Base-by-base conservation (phyloP, 83 land plant genomes). In the Thuja plicata region DNA sequence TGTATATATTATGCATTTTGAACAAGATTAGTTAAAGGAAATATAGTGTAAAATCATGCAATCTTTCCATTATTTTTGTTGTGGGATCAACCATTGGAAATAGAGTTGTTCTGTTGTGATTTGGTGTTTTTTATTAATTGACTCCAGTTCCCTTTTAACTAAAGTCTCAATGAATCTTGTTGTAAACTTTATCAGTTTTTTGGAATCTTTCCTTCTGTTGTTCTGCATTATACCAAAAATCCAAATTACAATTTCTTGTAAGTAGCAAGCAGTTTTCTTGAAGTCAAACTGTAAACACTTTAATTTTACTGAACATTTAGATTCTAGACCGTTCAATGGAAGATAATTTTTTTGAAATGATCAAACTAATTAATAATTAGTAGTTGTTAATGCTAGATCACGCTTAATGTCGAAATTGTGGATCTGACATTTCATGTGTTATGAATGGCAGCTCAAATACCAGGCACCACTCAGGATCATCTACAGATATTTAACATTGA, bases 401-500 rank as follows among this genome's bases (percentile, higher is more conserved):
- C 24, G 35, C 19, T n/a, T 50, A 66, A 66, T 66, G 10, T 66
- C 1, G n/a, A 27, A 66, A 27, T 66, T 30, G n/a, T 55, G 38
- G 19, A 87, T 62, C 48, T 89, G 17, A 57, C 60, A 85, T 38
- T 45, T 17, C 34, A 27, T 52, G 24, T 76, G 62, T 74, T 74
- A 54, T 46, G 24, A 85, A 74, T 86, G 91, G 90, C 88, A 98
- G 99, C 99, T 90, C 98, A 93, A 96, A 91, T 97, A 77, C 96
- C 99, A 17, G 97, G 97, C 85, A 94, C 95, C 10, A 94, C 98
- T 45, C 99, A 97, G 79, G 99, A 98, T 88, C 98, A 97, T 88
- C 90, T 98, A 52, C 99, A 98, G 89, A 96, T 98, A 90, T 98
- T 98, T 81, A 97, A 98, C 89, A 96, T 98, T 89, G 99, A 98